Evolutionary conservation across 192 early-diverging fungal genomes (phyloP).

Genomic region (Backusella westeae): DNA sequence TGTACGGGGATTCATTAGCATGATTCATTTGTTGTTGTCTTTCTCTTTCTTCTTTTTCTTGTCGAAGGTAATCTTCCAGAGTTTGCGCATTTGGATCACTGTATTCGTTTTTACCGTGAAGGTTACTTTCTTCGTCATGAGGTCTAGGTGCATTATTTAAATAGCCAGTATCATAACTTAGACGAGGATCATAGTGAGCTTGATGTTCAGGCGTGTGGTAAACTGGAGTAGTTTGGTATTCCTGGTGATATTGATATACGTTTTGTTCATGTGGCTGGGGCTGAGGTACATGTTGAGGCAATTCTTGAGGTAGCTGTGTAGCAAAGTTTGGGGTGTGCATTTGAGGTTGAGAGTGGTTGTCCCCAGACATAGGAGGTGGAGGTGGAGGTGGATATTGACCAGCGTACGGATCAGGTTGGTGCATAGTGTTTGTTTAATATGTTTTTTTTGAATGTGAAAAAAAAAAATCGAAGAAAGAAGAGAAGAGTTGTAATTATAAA

Average conservation of each 20-base stretch:
- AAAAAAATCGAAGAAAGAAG: not conserved
- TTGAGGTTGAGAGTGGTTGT: not conserved
- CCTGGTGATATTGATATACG: not conserved
- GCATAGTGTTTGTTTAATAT: not conserved
- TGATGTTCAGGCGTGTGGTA: not conserved
- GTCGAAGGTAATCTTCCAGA: not conserved
- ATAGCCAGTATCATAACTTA: not conserved
- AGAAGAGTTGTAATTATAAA: not conserved
- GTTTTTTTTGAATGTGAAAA: not conserved
- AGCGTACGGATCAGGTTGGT: slow-evolving; percentile 29
- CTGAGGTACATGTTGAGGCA: not conserved
- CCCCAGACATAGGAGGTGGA: slow-evolving; percentile 11
- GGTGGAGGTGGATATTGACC: slow-evolving; percentile 30
- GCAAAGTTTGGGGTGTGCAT: not conserved
- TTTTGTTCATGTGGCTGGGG: not conserved
- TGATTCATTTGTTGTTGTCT: not conserved
- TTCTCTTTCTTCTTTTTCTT: slow-evolving; percentile 4
- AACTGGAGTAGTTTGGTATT: not conserved
- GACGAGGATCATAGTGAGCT: not conserved
- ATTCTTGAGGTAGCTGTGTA: not conserved
- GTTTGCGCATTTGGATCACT: slow-evolving; percentile 2
- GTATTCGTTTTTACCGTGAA: not conserved
- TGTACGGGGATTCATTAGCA: not conserved
- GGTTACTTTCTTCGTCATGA: not conserved
- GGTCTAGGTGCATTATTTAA: not conserved